These are phyloP conservation scores for Coniochaeta hoffmannii DNA, from an alignment of 2,329 filamentous ascomycete genomes.

Conservation along the genomic window DNA sequence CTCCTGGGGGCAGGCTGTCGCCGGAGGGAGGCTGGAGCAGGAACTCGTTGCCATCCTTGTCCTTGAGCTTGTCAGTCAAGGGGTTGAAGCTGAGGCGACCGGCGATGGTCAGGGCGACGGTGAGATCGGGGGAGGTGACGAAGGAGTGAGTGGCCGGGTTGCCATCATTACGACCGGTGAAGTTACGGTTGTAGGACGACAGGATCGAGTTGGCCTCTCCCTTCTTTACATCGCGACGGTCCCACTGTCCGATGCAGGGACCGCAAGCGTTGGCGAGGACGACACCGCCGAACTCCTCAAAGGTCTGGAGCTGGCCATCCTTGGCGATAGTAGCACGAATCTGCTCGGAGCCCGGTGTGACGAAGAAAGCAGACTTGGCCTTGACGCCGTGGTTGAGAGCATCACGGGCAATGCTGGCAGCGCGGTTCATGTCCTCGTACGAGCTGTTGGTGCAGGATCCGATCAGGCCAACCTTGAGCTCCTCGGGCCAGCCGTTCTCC, in stretches of 20 bases:
- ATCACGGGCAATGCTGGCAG: constrained; percentile 83
- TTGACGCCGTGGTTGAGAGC: constrained; percentile 90
- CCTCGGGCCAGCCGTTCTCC: constrained; percentile 91
- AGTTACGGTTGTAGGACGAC: constrained; percentile 99
- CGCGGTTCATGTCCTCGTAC: constrained; percentile 86
- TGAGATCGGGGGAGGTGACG: constrained; percentile 44
- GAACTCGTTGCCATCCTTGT: constrained; percentile 95
- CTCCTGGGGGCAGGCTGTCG: constrained; percentile 67
- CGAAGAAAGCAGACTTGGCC: constrained; percentile 86
- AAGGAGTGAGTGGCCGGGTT: constrained; percentile 89
- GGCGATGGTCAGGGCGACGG: constrained; percentile 31
- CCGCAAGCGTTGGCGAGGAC: constrained; percentile 94
- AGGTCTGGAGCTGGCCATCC: constrained; percentile 86
- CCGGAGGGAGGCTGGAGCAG: constrained; percentile 73
- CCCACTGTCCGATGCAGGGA: constrained; percentile 92
- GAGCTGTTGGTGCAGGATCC: constrained; percentile 95
- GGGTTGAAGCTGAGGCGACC: constrained; percentile 75
- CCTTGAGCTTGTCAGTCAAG: constrained; percentile 83
- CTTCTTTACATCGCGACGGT: constrained; percentile 89
- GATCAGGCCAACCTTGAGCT: constrained; percentile 93
- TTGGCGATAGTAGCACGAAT: constrained; percentile 88
- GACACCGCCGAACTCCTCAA: constrained; percentile 92
- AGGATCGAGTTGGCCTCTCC: constrained; percentile 93
- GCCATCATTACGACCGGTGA: constrained; percentile 82
- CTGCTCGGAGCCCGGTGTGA: constrained; percentile 95